phyloP scores from a whole-genome alignment of 2,329 filamentous ascomycete genomes.

The Fusarium redolens region DNA sequence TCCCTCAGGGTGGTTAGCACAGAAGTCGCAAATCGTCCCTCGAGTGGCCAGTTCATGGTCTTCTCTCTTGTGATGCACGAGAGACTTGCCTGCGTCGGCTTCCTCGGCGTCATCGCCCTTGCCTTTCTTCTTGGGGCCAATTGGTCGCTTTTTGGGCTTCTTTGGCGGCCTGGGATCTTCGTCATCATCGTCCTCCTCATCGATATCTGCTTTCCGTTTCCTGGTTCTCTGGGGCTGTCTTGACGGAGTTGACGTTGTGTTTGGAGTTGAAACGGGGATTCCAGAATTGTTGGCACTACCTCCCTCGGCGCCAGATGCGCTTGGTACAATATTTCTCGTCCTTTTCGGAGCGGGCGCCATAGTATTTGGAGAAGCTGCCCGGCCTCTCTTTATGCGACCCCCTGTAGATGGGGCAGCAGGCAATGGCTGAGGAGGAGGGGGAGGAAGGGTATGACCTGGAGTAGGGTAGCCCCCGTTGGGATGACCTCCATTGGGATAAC shows the following conservation, averaged over 20 bases:
- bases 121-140: background rate
- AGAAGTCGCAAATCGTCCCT: constrained; percentile 26
- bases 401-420: background rate
- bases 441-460: background rate
- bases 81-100: background rate
- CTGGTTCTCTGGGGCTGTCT: background rate
- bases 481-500: background rate
- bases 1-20: constrained; percentile 14
- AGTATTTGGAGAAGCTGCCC: background rate
- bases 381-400: background rate
- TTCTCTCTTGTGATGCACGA: background rate
- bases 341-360: background rate
- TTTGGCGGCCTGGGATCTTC: background rate
- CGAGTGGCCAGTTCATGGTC: background rate
- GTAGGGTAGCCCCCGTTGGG: background rate
- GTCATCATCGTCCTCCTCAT: background rate
- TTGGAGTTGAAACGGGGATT: background rate
- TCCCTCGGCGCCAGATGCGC: background rate
- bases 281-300: background rate
- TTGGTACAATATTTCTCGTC: background rate
- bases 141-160: background rate
- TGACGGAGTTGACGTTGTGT: background rate
- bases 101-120: background rate
- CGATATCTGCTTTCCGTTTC: background rate
- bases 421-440: background rate